These are phyloP conservation scores for Saccharomycopsis amapae DNA, from an alignment of 805 yeast genomes.

Conservation along the genomic window DNA sequence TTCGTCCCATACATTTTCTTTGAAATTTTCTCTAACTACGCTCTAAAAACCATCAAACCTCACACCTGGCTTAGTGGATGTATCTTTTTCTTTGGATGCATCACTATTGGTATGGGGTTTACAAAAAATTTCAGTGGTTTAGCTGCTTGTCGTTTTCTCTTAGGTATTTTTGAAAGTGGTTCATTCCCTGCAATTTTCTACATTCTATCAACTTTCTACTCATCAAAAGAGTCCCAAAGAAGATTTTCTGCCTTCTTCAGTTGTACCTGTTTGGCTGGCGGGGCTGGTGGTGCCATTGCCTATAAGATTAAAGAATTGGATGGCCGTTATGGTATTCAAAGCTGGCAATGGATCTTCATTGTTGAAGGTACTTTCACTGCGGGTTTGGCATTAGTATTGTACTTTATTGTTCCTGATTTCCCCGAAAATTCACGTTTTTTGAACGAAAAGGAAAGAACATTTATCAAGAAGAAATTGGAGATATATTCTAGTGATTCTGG, in stretches of 20 bases:
- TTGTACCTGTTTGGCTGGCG: slow-evolving; percentile 71
- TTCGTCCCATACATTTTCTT: slow-evolving; percentile 63
- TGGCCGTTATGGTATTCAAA: slow-evolving; percentile 32
- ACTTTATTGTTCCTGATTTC: slow-evolving; percentile 57
- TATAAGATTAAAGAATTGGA: slow-evolving; percentile 53
- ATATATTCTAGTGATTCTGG: slow-evolving; percentile 46
- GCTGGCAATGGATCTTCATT: slow-evolving; percentile 49
- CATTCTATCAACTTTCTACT: slow-evolving; percentile 58
- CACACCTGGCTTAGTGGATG: slow-evolving; percentile 56
- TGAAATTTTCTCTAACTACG: slow-evolving; percentile 58
- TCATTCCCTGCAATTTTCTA: slow-evolving; percentile 73
- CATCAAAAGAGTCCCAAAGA: slow-evolving; percentile 58
- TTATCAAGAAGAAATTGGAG: slow-evolving; percentile 52
- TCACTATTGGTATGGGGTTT: slow-evolving; percentile 61
- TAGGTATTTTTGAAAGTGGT: slow-evolving; percentile 65
- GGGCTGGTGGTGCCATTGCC: slow-evolving; percentile 70
- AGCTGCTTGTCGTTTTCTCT: slow-evolving; percentile 53
- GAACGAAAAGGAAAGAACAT: slow-evolving; percentile 43
- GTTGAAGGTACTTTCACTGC: slow-evolving; percentile 40
- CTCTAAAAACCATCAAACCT: slow-evolving; percentile 52
- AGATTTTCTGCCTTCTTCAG: slow-evolving; percentile 64
- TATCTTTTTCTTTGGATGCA: slow-evolving; percentile 56
- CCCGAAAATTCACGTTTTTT: slow-evolving; percentile 61
- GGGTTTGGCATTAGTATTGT: slow-evolving; percentile 30
- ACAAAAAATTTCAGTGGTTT: slow-evolving; percentile 51